These are phyloP conservation scores for Pleoardoris graminearum DNA, from an alignment of 2,329 filamentous ascomycete genomes.

Conservation along the genomic window DNA sequence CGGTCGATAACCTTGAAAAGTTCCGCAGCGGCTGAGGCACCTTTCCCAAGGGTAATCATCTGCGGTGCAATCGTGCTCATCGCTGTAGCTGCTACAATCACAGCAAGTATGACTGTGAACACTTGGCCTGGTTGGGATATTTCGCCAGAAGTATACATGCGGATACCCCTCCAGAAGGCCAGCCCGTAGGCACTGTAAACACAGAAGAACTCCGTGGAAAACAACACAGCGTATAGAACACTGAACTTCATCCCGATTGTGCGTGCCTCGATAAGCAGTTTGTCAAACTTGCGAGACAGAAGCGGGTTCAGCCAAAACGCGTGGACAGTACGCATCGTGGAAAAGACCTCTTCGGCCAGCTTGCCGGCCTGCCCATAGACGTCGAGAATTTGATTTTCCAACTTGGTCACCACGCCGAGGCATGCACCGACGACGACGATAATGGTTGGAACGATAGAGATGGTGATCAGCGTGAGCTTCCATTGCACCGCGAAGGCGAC, in stretches of 20 bases:
- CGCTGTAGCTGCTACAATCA: constrained; percentile 59
- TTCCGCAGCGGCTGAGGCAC: constrained; percentile 39
- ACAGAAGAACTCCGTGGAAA: constrained; percentile 50
- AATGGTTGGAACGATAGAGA: constrained; percentile 54
- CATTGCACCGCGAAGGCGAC: constrained; percentile 91
- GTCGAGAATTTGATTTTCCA: constrained; percentile 42
- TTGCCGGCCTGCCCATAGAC: constrained; percentile 52
- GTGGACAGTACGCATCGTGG: constrained; percentile 54
- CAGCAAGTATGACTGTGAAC: constrained; percentile 40
- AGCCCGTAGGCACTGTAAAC: constrained; percentile 52
- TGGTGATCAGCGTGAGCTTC: constrained; percentile 82
- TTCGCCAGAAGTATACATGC: constrained; percentile 61
- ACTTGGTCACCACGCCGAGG: constrained; percentile 41
- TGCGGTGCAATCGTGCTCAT: constrained; percentile 85
- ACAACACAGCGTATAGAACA: constrained; percentile 48
- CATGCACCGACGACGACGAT: constrained; percentile 33
- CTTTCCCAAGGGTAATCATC: constrained; percentile 68
- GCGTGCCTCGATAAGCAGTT: constrained; percentile 48
- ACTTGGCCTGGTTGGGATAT: constrained; percentile 52
- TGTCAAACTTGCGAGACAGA: constrained; percentile 50
- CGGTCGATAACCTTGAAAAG: constrained; percentile 69
- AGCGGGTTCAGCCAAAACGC: constrained; percentile 52
- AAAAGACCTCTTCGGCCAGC: constrained; percentile 56
- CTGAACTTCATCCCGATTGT: constrained; percentile 52
- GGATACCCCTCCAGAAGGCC: constrained; percentile 52